Conservation (phyloP, 257 asterid genomes). For the Cinchona pubescens region DNA sequence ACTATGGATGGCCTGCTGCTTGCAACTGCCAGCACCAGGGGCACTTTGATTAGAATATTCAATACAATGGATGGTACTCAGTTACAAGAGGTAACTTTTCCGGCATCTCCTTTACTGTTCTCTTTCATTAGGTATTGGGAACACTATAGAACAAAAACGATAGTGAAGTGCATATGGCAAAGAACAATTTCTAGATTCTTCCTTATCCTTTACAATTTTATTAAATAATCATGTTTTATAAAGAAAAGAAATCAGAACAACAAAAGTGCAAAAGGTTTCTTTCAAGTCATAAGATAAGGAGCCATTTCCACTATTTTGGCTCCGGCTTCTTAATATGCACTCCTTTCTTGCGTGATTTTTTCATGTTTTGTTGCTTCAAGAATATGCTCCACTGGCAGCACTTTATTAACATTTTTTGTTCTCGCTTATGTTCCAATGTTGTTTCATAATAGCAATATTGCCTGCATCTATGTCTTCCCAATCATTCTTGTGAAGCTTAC, state of each 20-base stretch:
- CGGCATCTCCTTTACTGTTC: not conserved
- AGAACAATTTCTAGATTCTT: not conserved
- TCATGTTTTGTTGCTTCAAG: not conserved
- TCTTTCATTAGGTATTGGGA: not conserved
- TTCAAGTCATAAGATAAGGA: too few relatives aligned
- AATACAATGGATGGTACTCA: slow-evolving; percentile 93
- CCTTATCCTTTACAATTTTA: not conserved
- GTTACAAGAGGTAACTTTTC: slow-evolving; percentile 79
- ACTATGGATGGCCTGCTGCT: slow-evolving; percentile 92
- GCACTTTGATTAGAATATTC: slow-evolving; percentile 89
- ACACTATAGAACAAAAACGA: not conserved
- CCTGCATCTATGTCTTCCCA: not conserved
- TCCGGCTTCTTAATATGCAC: not conserved
- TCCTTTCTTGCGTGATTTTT: not conserved
- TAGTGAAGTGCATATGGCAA: not conserved
- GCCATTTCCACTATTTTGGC: not conserved
- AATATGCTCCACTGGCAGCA: not conserved
- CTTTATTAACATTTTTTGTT: not conserved
- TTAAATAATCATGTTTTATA: not conserved
- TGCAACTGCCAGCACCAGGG: slow-evolving; percentile 86
- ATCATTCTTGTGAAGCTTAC: slow-evolving; percentile 11
- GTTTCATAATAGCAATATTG: not conserved
- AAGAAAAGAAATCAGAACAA: not conserved
- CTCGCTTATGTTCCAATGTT: not conserved
- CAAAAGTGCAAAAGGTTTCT: too few relatives aligned